These are phyloP conservation scores for Acanthamoeba lenticulata DNA, from an alignment of 208 protist species.

Conservation along the genomic window DNA sequence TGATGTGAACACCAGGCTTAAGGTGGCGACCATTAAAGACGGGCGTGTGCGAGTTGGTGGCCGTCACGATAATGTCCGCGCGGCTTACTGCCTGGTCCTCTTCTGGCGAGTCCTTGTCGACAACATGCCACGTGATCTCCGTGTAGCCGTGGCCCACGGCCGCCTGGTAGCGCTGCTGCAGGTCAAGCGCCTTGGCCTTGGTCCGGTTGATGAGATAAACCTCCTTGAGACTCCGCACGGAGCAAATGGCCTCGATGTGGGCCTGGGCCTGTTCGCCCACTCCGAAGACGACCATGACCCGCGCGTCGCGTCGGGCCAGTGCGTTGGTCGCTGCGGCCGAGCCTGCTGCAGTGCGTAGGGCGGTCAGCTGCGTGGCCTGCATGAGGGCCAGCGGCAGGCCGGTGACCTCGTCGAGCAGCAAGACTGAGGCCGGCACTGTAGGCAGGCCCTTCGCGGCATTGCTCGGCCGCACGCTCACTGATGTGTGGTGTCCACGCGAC, in stretches of 20 bases:
- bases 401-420: slow-evolving; percentile 68
- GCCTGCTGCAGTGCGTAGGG: slow-evolving; percentile 71
- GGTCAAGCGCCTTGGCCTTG: neutral
- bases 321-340: slow-evolving; percentile 50
- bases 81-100: neutral
- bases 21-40: slow-evolving; percentile 70
- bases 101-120: neutral
- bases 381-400: slow-evolving; percentile 65
- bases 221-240: slow-evolving; percentile 2
- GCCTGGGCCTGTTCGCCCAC: slow-evolving; percentile 29
- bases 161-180: neutral
- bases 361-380: slow-evolving; percentile 73
- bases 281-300: slow-evolving; percentile 69
- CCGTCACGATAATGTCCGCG: slow-evolving; percentile 77
- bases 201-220: slow-evolving; percentile 52
- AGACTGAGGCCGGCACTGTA: slow-evolving; percentile 68
- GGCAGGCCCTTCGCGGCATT: slow-evolving; percentile 63
- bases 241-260: slow-evolving; percentile 59
- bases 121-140: slow-evolving; percentile 30
- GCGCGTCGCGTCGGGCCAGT: slow-evolving; percentile 27
- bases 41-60: slow-evolving; percentile 56
- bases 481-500: neutral
- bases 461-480: slow-evolving; percentile 38
- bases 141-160: neutral
- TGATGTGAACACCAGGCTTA: slow-evolving; percentile 69